A percentile compares a stretch with the other conserved stretches of the same genome.
Evolutionary conservation across 1,284 basidiomycete species (phyloP).

Genomic region (Sanghuangporus baumii): DNA sequence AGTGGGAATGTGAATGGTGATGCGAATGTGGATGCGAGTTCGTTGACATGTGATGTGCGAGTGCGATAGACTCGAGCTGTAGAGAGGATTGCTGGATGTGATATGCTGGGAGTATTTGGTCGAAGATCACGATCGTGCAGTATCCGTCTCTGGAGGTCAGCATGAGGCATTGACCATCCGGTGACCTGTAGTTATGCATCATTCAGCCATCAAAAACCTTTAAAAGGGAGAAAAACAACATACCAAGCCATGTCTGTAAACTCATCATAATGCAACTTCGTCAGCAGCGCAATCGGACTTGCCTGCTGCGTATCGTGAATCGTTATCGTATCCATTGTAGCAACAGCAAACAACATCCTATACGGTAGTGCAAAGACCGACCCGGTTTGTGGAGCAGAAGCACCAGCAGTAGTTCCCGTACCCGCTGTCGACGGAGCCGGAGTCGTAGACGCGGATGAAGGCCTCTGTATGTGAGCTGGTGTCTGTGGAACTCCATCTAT

Average conservation of each 20-base stretch:
- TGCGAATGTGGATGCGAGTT: slow-evolving; percentile 32
- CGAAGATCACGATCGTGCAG: slow-evolving; percentile 89
- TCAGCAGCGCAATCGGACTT: slow-evolving; percentile 87
- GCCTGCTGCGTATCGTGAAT: slow-evolving; percentile 98
- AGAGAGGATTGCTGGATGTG: slow-evolving; percentile 85
- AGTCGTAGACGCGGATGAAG: not conserved
- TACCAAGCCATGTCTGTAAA: slow-evolving; percentile 97
- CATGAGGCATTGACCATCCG: slow-evolving; percentile 91
- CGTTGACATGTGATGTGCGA: slow-evolving; percentile 68
- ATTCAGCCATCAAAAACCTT: not conserved
- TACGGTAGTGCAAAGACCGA: slow-evolving; percentile 89
- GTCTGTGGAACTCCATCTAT: slow-evolving; percentile 49
- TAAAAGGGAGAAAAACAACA: slow-evolving; percentile 10
- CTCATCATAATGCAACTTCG: slow-evolving; percentile 94
- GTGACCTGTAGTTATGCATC: slow-evolving; percentile 60
- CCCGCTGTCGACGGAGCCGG: slow-evolving; percentile 23
- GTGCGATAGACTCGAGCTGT: slow-evolving; percentile 82
- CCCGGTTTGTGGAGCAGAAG: slow-evolving; percentile 29
- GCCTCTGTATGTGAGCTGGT: slow-evolving; percentile 31
- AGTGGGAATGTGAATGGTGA: slow-evolving; percentile 32
- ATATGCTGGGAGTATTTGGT: slow-evolving; percentile 83
- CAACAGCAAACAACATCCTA: slow-evolving; percentile 92
- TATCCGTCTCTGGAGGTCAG: slow-evolving; percentile 95
- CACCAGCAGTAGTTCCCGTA: slow-evolving; percentile 17
- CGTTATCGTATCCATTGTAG: slow-evolving; percentile 93